phyloP scores from a whole-genome alignment of 805 yeast genomes.

The Candida hungchunana region DNA sequence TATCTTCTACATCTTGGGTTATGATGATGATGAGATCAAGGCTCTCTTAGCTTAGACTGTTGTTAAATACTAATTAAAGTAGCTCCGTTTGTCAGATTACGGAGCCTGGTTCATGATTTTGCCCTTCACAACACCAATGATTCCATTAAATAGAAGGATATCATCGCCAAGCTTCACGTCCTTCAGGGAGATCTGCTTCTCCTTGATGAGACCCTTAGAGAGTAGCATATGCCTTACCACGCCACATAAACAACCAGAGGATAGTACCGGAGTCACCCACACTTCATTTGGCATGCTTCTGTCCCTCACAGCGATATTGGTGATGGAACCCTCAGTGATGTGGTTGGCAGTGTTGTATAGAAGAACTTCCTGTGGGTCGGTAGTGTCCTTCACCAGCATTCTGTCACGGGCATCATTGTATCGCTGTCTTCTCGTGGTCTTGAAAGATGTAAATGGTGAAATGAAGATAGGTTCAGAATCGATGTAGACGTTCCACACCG shows the following conservation, averaged over 20 bases:
- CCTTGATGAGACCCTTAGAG: constrained; percentile 47
- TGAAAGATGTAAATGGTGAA: constrained; percentile 81
- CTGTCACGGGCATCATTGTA: constrained; percentile 62
- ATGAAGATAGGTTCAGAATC: constrained; percentile 49
- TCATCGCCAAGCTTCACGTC: constrained; percentile 63
- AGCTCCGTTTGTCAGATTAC: too few relatives aligned
- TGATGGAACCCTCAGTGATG: constrained; percentile 77
- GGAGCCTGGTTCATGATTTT: constrained; percentile 28
- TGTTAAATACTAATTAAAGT: too few relatives aligned
- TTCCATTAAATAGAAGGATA: constrained; percentile 73
- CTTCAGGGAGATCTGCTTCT: constrained; percentile 42
- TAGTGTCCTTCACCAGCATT: constrained; percentile 25
- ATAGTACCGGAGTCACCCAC: constrained; percentile 82
- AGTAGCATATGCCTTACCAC: constrained; percentile 67
- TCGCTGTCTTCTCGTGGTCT: constrained; percentile 69
- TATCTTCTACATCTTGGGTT: constrained; percentile 78
- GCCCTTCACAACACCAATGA: constrained; percentile 74
- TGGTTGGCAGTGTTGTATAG: constrained; percentile 56
- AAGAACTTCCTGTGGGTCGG: constrained; percentile 60
- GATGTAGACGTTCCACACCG: constrained; percentile 57
- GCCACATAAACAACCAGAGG: constrained; percentile 83
- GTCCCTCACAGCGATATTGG: constrained; percentile 63
- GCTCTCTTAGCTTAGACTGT: constrained; percentile 8
- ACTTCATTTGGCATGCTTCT: constrained; percentile 28
- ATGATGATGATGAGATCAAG: constrained; percentile 48